These are phyloP conservation scores for Pseudogymnoascus sp. DNA, from an alignment of 2,329 filamentous ascomycete species.

Conservation along the genomic window DNA sequence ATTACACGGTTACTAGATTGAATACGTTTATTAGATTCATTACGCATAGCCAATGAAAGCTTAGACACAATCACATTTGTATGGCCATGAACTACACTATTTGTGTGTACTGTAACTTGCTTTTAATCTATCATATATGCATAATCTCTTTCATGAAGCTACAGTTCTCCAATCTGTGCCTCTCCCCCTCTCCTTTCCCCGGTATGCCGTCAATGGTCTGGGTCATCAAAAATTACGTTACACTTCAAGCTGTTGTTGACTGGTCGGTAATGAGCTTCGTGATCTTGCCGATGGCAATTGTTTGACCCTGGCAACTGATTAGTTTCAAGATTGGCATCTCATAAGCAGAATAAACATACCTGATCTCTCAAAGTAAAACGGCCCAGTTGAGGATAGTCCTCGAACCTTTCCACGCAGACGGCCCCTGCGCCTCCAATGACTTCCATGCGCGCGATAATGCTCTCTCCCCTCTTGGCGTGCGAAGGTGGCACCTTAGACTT, in stretches of 20 bases:
- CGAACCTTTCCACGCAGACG: constrained; percentile 89
- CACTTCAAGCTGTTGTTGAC: not conserved
- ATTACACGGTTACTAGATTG: not conserved
- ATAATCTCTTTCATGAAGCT: constrained; percentile 3
- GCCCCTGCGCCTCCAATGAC: constrained; percentile 76
- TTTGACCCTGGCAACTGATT: constrained; percentile 66
- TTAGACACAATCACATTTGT: not conserved
- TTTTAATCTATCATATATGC: constrained; percentile 10
- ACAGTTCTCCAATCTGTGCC: constrained; percentile 7
- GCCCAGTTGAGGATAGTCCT: constrained; percentile 91
- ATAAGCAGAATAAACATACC: constrained; percentile 40
- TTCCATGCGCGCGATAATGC: constrained; percentile 88
- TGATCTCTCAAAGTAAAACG: constrained; percentile 85
- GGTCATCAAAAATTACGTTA: constrained; percentile 2
- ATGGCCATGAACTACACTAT: not conserved
- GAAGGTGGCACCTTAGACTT: constrained; percentile 91
- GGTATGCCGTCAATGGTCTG: not conserved
- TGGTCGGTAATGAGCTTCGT: constrained; percentile 65
- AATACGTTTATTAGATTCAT: not conserved
- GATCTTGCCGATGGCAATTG: constrained; percentile 98
- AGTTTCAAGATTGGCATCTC: constrained; percentile 11
- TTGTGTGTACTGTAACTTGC: not conserved
- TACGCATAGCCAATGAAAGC: not conserved
- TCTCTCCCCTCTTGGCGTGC: constrained; percentile 72
- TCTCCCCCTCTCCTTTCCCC: not conserved